Conservation (phyloP, 768 basidiomycete genomes). For the Lactarius indigo region DNA sequence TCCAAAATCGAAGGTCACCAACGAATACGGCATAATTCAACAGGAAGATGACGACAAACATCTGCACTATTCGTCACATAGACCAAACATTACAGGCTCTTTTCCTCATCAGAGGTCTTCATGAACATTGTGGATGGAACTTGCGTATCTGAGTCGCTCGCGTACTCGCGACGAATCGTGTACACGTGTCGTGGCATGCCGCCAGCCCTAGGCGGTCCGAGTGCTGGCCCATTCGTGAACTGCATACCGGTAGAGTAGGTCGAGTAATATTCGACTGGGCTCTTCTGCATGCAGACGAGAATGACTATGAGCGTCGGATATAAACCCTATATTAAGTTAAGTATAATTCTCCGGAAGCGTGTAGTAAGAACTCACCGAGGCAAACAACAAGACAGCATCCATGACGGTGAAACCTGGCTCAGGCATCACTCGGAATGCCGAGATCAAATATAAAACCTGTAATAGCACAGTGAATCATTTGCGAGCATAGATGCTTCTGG, state of each 20-base stretch:
- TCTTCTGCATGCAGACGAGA: constrained; percentile 20
- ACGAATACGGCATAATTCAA: neutral
- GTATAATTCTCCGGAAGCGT: neutral
- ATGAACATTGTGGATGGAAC: constrained; percentile 11
- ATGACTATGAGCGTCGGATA: constrained; percentile 20
- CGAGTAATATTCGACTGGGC: constrained; percentile 14
- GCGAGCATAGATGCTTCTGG: neutral
- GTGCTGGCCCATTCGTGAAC: neutral
- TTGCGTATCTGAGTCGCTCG: constrained; percentile 8
- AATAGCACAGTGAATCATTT: neutral
- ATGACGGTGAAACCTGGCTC: constrained; percentile 12
- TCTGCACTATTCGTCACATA: neutral
- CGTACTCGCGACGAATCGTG: constrained; percentile 6
- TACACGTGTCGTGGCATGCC: constrained; percentile 9
- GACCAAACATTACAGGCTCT: constrained; percentile 1
- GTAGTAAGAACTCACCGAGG: neutral
- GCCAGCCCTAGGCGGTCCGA: neutral
- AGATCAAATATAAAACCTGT: constrained; percentile 12
- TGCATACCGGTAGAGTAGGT: constrained; percentile 13
- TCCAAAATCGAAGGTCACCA: neutral
- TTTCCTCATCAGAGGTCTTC: constrained; percentile 15
- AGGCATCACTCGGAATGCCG: constrained; percentile 10
- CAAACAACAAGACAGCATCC: constrained; percentile 11
- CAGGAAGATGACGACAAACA: neutral
- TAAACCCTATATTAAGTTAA: neutral